phyloP scores from a whole-genome alignment of 495 filamentous ascomycete species.

The Paragyromitra xinjiangensis region DNA sequence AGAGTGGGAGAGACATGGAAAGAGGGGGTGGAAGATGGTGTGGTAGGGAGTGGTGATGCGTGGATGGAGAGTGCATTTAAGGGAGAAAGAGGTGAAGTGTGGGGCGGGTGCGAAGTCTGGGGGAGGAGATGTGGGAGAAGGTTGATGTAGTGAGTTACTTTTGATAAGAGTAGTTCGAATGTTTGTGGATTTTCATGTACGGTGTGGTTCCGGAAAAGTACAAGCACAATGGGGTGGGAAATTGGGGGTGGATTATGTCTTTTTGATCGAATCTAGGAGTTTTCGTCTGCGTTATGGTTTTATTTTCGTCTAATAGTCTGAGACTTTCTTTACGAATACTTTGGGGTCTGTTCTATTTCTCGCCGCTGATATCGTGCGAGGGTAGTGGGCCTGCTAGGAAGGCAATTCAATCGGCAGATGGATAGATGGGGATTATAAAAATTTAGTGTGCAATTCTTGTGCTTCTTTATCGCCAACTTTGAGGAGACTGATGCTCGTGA shows the following conservation, averaged over 20 bases:
- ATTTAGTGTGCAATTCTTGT: background rate
- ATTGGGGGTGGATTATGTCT: background rate
- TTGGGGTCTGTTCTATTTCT: background rate
- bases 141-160: background rate
- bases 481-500: too few relatives aligned
- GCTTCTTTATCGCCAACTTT: background rate
- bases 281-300: background rate
- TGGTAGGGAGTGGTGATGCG: conserved; percentile 23
- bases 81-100: conserved; percentile 14
- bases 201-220: background rate
- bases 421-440: conserved; percentile 1
- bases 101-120: conserved; percentile 18
- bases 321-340: background rate
- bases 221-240: background rate
- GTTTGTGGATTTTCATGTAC: background rate
- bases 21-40: conserved; percentile 56
- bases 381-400: background rate
- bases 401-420: background rate
- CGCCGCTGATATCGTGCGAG: background rate
- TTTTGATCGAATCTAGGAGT: background rate
- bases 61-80: conserved; percentile 46
- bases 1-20: conserved; percentile 70
- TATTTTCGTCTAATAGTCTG: background rate
- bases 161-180: background rate
- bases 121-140: conserved; percentile 24